These are phyloP conservation scores for Aureobasidium sp. DNA, from an alignment of 2,329 filamentous ascomycete species.

Conservation along the genomic window DNA sequence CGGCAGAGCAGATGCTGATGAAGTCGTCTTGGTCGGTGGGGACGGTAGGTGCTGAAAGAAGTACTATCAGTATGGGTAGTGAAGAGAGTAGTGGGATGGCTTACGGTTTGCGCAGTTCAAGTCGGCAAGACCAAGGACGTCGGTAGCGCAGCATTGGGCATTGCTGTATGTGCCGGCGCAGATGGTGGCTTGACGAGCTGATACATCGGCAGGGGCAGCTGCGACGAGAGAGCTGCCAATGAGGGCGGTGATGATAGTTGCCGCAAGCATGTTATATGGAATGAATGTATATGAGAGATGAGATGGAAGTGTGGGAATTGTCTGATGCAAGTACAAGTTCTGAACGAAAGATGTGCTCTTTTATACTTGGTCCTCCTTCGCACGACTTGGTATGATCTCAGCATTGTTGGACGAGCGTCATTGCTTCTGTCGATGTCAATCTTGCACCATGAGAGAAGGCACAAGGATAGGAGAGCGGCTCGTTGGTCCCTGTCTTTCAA, in stretches of 20 bases:
- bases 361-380: neutral
- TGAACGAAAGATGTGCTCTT: neutral
- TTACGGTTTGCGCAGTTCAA: slow-evolving; percentile 51
- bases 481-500: neutral
- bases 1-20: slow-evolving; percentile 39
- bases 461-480: neutral
- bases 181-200: slow-evolving; percentile 27
- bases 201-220: slow-evolving; percentile 23
- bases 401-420: neutral
- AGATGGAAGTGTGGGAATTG: neutral
- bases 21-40: slow-evolving; percentile 39
- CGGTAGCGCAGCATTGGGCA: slow-evolving; percentile 54
- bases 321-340: neutral
- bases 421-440: neutral
- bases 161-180: slow-evolving; percentile 30
- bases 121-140: slow-evolving; percentile 52
- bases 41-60: slow-evolving; percentile 25
- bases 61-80: neutral
- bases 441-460: neutral
- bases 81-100: slow-evolving; percentile 23
- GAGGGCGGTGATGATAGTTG: slow-evolving; percentile 14
- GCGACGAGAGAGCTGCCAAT: slow-evolving; percentile 22
- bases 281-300: neutral
- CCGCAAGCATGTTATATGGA: slow-evolving; percentile 14
- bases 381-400: neutral